phyloP scores from a whole-genome alignment of 768 basidiomycete species.

The Boletus vermiculosoides region DNA sequence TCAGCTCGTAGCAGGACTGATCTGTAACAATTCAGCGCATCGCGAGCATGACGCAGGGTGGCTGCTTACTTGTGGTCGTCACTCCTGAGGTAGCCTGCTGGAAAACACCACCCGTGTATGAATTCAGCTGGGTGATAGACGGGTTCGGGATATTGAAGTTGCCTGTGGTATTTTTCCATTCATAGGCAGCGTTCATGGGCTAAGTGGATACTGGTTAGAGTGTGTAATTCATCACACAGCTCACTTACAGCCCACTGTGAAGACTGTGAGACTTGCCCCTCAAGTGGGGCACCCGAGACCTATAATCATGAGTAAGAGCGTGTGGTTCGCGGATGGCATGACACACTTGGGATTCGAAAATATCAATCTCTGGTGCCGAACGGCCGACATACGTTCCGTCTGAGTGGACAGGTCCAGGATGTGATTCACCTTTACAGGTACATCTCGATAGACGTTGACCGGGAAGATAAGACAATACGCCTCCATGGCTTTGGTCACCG shows the following conservation, averaged over 20 bases:
- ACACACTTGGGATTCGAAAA: constrained; percentile 78
- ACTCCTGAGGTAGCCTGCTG: constrained; percentile 84
- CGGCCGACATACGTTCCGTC: constrained; percentile 84
- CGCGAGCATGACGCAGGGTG: not conserved
- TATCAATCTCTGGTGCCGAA: constrained; percentile 86
- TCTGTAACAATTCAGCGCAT: constrained; percentile 38
- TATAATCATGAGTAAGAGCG: constrained; percentile 25
- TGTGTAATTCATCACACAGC: not conserved
- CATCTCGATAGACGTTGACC: constrained; percentile 88
- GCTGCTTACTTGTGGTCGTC: constrained; percentile 50
- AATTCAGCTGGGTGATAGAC: constrained; percentile 52
- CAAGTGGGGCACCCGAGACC: constrained; percentile 36
- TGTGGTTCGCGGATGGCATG: not conserved
- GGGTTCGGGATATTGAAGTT: constrained; percentile 58
- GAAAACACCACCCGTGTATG: constrained; percentile 71
- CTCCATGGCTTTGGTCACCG: constrained; percentile 55
- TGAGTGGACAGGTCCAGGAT: constrained; percentile 77
- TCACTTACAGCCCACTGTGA: constrained; percentile 73
- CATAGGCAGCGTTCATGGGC: constrained; percentile 77
- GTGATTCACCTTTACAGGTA: constrained; percentile 81
- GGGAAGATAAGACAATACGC: constrained; percentile 74
- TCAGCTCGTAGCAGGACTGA: constrained; percentile 62
- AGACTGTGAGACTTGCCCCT: constrained; percentile 76
- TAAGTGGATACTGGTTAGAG: constrained; percentile 28
- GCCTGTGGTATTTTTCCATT: constrained; percentile 62